Base-by-base conservation (phyloP, 2,329 filamentous ascomycete genomes). In the Penicillium hordei region DNA sequence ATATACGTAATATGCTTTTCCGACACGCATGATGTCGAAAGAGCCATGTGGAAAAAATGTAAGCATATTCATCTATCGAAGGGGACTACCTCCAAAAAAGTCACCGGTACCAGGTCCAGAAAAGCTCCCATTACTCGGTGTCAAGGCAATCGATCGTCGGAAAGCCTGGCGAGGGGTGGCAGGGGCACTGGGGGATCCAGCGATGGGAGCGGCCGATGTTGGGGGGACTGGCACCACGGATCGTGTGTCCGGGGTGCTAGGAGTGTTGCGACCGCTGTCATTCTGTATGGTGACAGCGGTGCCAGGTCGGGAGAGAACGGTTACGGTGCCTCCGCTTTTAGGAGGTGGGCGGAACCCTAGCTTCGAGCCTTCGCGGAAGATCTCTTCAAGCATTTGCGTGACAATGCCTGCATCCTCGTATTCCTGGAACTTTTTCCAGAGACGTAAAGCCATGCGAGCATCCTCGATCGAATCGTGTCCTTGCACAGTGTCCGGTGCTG, bases 401-500 rank as follows among this genome's bases (percentile, higher is more conserved):
- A 96, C 78, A 5, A 96, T 86, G 0, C 93, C 93, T 0, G 91
- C 91, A 65, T 95, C 91, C 52, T 89, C 81, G 68, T 90, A 97
- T 76, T 97, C 93, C 62, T 91, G 83, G 74, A 92, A 97, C 73
- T 96, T 97, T 44, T 89, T 84, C 83, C 85, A 99, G 9, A 99
- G 81, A 71, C 91, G 90, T 40, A 97, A 81, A 0, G 95, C 94
- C 40, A 93, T 97, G 27, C 89, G 84, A 0, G 94, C 93, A 73
- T 99, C 94, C 75, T 97, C 94, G 65, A 99, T 95, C 12, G 89
- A 93, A 75, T 99, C 94, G 75, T 99, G 95, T 6, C 78, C 78
- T 45, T 79, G 75, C 38, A 65, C 66, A n/a, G 68, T 67, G 27
- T 73, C 70, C 0, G 69, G 54, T 23, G 50, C 60, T 17, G 88